Evolutionary conservation across 139 green algal genomes (phyloP), one percentile per base, ranked within the genome.

Genomic region (Ulvella scutata): DNA sequence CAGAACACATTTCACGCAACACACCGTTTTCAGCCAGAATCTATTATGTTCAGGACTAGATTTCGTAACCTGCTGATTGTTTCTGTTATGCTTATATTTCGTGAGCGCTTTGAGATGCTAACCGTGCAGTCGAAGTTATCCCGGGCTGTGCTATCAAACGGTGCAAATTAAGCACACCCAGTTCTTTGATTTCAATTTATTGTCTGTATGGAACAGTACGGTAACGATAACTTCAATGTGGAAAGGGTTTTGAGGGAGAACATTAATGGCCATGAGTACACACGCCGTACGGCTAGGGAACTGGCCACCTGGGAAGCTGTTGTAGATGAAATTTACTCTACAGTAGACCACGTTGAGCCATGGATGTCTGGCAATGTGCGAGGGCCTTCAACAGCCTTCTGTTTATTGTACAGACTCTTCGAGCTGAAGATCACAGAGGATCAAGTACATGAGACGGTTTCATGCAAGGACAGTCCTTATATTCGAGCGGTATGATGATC

Each of bases 341-440:
- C 80, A 3, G 91, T 97, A 10, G 77, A 87, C 13, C 79, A 98
- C 74, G 88, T 97, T 2, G 94, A 98, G 86, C 94, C 94, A 1
- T 98, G 94, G 94, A 93, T 98, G 86, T 93, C 84, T 76, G 92
- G 94, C 61, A 98, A 98, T 73, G 92, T 90, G 0, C 85, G 92
- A 4, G 94, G 94, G 2, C 86, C 92, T 0, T 96, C 90, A n/a
- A 91, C 91, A 2, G 91, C 91, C 1, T 98, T 98, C 80, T 96
- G 91, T 83, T 75, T 98, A 17, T 78, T 98, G 62, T 88, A 92
- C 77, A 84, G 89, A 33, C 85, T 96, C 26, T 90, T 86, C 78
- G 87, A 85, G 40, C 78, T 98, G n/a, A 86, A 90, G 73, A 78
- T 89, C 1, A 89, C 75, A 21, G 76, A 84, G 28, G 76, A 86